phyloP scores from a whole-genome alignment of 1,139 yeast genomes.

The Yamadazyma songkhlaensis region DNA sequence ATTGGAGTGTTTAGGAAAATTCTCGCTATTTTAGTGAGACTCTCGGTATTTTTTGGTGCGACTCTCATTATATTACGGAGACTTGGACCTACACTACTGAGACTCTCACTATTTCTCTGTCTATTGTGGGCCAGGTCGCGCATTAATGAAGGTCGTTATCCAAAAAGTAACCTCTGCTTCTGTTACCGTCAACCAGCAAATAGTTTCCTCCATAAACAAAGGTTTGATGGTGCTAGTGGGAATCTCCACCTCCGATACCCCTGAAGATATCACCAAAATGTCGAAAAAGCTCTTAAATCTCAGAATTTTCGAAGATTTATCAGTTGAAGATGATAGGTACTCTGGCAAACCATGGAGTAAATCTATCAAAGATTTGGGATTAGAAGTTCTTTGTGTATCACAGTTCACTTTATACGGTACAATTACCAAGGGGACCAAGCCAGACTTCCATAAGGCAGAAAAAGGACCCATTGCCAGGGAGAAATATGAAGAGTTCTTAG shows the following conservation, averaged over 20 bases:
- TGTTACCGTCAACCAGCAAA: constrained; percentile 70
- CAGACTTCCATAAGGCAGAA: constrained; percentile 89
- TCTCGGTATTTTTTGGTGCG: too few relatives aligned
- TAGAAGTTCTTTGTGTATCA: constrained; percentile 53
- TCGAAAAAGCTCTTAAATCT: constrained; percentile 65
- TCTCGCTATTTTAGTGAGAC: too few relatives aligned
- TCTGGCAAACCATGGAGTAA: constrained; percentile 62
- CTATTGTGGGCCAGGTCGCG: too few relatives aligned
- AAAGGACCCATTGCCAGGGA: constrained; percentile 71
- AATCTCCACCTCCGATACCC: constrained; percentile 71
- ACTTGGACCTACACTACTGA: too few relatives aligned
- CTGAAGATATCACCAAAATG: constrained; percentile 64
- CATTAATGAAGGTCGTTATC: constrained; percentile 77
- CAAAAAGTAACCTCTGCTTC: constrained; percentile 87
- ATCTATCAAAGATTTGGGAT: constrained; percentile 34
- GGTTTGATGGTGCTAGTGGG: constrained; percentile 87
- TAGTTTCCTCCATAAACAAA: constrained; percentile 67
- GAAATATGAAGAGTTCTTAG: constrained; percentile 63
- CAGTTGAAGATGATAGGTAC: constrained; percentile 34
- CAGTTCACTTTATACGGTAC: constrained; percentile 88
- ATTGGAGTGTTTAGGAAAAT: too few relatives aligned
- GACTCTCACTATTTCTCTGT: too few relatives aligned
- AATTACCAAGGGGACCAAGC: constrained; percentile 85
- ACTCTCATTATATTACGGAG: too few relatives aligned
- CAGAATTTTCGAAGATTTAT: constrained; percentile 66